phyloP scores from a whole-genome alignment of 73 alveolate species.

The Paramecium tetraurelia region DNA sequence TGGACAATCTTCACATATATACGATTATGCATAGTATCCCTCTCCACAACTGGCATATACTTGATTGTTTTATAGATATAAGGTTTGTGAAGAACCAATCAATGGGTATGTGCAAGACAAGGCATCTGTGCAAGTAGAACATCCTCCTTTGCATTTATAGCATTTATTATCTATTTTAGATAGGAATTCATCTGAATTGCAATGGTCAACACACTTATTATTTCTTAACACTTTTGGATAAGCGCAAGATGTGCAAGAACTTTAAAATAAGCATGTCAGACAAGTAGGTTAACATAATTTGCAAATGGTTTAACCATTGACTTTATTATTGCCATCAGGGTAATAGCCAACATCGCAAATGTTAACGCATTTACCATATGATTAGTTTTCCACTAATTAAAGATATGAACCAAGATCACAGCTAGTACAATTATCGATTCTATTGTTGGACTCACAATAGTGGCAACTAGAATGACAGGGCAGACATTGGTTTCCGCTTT shows the following conservation, averaged over 20 bases:
- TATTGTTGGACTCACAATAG: neutral
- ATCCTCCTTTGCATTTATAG: neutral
- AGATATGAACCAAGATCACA: neutral
- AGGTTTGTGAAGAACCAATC: neutral
- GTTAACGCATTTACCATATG: neutral
- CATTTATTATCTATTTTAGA: neutral
- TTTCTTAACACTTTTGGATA: neutral
- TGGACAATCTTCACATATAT: neutral
- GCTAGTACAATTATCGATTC: neutral
- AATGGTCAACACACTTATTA: neutral
- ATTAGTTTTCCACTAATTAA: neutral
- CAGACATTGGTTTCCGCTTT: neutral
- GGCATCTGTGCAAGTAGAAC: neutral
- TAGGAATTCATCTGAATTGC: neutral
- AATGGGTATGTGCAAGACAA: neutral
- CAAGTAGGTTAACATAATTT: neutral
- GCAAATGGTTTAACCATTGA: neutral
- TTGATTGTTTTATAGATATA: neutral
- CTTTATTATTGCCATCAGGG: neutral
- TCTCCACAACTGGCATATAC: neutral
- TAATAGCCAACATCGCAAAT: neutral
- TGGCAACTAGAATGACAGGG: neutral
- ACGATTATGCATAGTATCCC: neutral
- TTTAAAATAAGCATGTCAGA: neutral
- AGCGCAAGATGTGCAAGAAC: neutral